phyloP scores from a whole-genome alignment of 108 stramenopile genomes.

The Pseudonitzschia delicatissima region DNA sequence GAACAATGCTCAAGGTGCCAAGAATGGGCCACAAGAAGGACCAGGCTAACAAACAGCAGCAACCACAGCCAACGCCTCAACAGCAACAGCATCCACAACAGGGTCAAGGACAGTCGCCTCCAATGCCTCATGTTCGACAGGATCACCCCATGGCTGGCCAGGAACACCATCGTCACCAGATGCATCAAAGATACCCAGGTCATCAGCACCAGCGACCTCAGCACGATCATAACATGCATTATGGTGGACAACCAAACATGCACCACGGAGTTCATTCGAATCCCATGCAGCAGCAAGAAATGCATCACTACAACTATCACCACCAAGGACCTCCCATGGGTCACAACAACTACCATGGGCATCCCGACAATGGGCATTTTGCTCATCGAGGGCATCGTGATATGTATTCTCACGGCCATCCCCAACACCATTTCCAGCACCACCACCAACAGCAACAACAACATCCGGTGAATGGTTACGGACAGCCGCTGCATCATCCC shows the following conservation, averaged over 20 bases:
- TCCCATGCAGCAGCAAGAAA: not conserved
- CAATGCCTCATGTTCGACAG: not conserved
- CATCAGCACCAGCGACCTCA: not conserved
- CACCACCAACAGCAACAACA: conserved; percentile 17
- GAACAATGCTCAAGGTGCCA: not conserved
- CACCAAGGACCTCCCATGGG: conserved; percentile 9
- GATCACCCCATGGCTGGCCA: not conserved
- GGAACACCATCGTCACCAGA: not conserved
- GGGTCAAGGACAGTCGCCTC: not conserved
- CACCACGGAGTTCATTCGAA: conserved; percentile 5
- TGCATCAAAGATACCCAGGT: not conserved
- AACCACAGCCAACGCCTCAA: not conserved
- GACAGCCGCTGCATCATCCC: not conserved
- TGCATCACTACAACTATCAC: conserved; percentile 14
- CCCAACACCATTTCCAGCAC: conserved; percentile 17
- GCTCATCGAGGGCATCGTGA: conserved; percentile 5
- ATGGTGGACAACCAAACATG: not conserved
- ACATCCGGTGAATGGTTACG: no score
- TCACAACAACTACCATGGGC: not conserved
- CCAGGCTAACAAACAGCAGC: not conserved
- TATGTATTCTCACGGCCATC: not conserved
- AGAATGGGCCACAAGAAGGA: not conserved
- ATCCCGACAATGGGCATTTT: not conserved
- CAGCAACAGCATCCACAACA: not conserved
- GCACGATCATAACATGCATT: not conserved